Evolutionary conservation across 2,329 filamentous ascomycete species (phyloP).

Genomic region (Plectosphaerella cucumerina): DNA sequence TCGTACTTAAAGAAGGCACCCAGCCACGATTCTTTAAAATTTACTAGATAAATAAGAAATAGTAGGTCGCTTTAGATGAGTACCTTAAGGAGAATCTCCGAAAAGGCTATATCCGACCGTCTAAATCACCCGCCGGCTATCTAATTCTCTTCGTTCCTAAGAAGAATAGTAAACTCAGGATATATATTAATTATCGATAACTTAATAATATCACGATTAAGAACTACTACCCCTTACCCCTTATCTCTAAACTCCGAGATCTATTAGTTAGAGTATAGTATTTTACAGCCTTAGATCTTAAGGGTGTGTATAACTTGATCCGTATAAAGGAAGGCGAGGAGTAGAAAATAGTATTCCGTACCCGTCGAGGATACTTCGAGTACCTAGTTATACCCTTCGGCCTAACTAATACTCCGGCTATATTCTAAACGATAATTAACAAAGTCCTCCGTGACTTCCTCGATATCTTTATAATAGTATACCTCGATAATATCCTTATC

Average conservation of each 20-base stretch:
- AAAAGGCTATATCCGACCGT: slow-evolving; percentile 15
- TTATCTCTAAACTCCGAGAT: too few relatives aligned
- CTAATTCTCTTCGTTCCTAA: slow-evolving; percentile 27
- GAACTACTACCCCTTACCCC: too few relatives aligned
- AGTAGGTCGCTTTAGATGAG: not conserved
- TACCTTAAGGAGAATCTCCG: slow-evolving; percentile 2
- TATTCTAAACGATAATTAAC: too few relatives aligned
- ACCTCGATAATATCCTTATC: not conserved
- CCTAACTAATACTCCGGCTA: too few relatives aligned
- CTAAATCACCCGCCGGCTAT: slow-evolving; percentile 8
- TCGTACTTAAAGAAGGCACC: not conserved
- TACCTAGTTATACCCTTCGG: too few relatives aligned
- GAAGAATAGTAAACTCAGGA: slow-evolving; percentile 17
- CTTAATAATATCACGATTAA: too few relatives aligned
- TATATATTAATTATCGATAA: slow-evolving; percentile 29
- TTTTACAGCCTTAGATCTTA: not conserved
- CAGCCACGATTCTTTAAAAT: not conserved
- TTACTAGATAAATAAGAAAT: not conserved
- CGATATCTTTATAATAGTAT: not conserved
- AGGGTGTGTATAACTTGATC: slow-evolving; percentile 12
- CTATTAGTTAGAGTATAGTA: too few relatives aligned
- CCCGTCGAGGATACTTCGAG: too few relatives aligned
- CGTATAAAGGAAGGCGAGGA: slow-evolving; percentile 14
- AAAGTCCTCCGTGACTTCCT: slow-evolving; percentile 1
- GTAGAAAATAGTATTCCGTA: too few relatives aligned